Conservation (phyloP, 345 rosid species). For the Schrenkiella parvula region DNA sequence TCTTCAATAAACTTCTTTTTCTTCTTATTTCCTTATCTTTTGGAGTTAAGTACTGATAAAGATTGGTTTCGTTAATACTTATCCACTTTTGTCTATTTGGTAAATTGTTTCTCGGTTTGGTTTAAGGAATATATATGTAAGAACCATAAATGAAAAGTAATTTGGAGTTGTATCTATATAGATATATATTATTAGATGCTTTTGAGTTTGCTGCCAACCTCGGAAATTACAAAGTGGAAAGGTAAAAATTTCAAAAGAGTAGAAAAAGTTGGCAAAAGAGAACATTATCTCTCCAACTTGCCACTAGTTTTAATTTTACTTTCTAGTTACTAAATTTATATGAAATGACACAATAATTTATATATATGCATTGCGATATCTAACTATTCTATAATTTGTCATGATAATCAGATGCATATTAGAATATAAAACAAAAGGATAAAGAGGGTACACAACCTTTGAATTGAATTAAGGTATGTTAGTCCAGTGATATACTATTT, state of each 20-base stretch:
- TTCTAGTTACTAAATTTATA: not conserved
- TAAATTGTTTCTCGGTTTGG: conserved; percentile 1
- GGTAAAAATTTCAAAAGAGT: conserved; percentile 19
- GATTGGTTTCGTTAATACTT: conserved; percentile 1
- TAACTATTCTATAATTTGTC: not conserved
- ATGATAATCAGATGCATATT: not conserved
- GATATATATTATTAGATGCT: conserved; percentile 24
- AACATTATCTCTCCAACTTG: conserved; percentile 27
- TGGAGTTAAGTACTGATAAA: not conserved
- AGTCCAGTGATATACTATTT: not conserved
- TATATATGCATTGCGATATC: conserved; percentile 9
- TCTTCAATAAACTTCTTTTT: not conserved
- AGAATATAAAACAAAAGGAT: not conserved
- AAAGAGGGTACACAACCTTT: not conserved
- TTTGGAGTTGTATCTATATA: not conserved
- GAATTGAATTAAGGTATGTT: not conserved
- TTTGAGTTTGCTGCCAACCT: conserved; percentile 29
- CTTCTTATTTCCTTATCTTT: not conserved
- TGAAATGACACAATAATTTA: not conserved
- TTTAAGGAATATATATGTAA: not conserved
- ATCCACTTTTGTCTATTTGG: not conserved
- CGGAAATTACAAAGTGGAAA: conserved; percentile 29
- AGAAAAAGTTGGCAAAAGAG: conserved; percentile 16
- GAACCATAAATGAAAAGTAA: not conserved
- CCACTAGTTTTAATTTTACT: conserved; percentile 1